Evolutionary conservation across 2,329 filamentous ascomycete species (phyloP), one percentile per base, ranked within the genome.

Genomic region (Aspergillus fumigatiaffinis): DNA sequence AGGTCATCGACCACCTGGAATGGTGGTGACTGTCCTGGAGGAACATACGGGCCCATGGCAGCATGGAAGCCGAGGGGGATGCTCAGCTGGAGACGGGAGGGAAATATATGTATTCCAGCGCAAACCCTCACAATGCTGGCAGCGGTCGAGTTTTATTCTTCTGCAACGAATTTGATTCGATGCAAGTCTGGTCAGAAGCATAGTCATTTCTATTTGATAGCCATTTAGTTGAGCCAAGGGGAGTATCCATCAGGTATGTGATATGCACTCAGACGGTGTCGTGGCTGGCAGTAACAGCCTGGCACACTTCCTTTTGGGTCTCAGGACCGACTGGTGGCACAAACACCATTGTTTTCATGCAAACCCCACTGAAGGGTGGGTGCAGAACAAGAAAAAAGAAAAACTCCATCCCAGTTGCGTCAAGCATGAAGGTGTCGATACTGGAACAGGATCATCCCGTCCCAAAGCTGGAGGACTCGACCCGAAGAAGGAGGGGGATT

Each of bases 1-100:
- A 63, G 60, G 21, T 70, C 67, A 51, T 75, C 74, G n/a, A 77
- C 69, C 23, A 72, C 68, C 55, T 75, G 68, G 44, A 74, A 71
- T 47, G 72, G 73, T 47, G 70, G 69, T 35, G 69, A 70, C 55
- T 73, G 67, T 44, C 71, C 70, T 25, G 71, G 61, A n/a, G 68
- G 70, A 42, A 73, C 64, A 58, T 66, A 62, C 42, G 63, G 64
- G 61, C 66, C 64, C 68, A 70, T 70, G 57, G 47, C 62, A 62
- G 51, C 44, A 47, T 47, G 44, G 12, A 38, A 38, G 35, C 25
- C 50, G 32, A 29, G 47, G 38, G n/a, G 10, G 32, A 29, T 42
- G 29, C 46, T 17, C 52, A 50, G 46, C 52, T 35, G 53, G 23
- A 4, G 26, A 35, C 4, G 20, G 38, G 29, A 14, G 21, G 44